Evolutionary conservation across 2,329 filamentous ascomycete genomes (phyloP).

Genomic region (Tolypocladium cylindrosporum): DNA sequence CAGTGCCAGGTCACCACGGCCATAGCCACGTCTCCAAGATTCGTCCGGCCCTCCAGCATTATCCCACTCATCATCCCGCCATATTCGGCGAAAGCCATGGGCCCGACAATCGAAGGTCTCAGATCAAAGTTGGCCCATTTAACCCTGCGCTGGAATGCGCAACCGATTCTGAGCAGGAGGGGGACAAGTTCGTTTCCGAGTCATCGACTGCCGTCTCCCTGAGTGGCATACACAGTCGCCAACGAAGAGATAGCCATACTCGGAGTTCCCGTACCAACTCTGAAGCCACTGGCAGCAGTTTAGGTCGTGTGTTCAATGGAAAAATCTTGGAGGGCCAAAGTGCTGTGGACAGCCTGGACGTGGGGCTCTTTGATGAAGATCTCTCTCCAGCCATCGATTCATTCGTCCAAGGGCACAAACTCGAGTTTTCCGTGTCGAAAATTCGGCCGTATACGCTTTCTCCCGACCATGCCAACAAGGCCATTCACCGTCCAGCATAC

Average conservation of each 20-base stretch:
- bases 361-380: background rate
- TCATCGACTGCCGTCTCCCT: slow-evolving; percentile 4
- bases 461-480: background rate
- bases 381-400: background rate
- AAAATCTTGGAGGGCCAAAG: background rate
- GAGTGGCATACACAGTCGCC: background rate
- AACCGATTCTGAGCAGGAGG: background rate
- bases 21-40: slow-evolving; percentile 15
- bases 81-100: background rate
- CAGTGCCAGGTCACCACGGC: slow-evolving; percentile 7
- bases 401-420: background rate
- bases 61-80: slow-evolving; percentile 4
- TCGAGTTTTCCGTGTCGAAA: slow-evolving; percentile 3
- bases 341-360: background rate
- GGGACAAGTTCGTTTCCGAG: slow-evolving; percentile 1
- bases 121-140: slow-evolving; percentile 11
- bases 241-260: background rate
- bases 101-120: slow-evolving; percentile 1
- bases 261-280: background rate
- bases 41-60: slow-evolving; percentile 12
- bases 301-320: background rate
- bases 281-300: background rate
- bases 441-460: slow-evolving; percentile 1
- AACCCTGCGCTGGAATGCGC: slow-evolving; percentile 1
- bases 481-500: background rate